Base-by-base conservation (phyloP, 2,329 filamentous ascomycete species). In the Fusarium nurragi region DNA sequence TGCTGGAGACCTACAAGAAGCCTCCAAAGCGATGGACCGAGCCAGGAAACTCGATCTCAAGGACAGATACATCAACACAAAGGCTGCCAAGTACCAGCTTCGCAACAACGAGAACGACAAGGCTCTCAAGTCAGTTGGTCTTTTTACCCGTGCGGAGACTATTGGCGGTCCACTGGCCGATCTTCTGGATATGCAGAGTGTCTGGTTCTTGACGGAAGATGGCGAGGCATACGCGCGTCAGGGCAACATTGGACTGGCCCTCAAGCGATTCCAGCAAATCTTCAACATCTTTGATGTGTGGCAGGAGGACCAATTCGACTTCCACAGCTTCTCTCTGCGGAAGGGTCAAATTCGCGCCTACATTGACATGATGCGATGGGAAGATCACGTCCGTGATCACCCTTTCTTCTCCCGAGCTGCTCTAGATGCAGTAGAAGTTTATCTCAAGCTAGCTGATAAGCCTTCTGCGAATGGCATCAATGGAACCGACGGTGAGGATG, bases 251-350 rank as follows among this genome's bases (percentile, higher is more conserved):
- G 93, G 90, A 5, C 84, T 97, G 58, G 94, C 96, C 0, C 83
- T 99, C 50, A 99, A 99, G 82, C 88, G 96, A 46, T 94, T 97
- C 78, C 92, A 94, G 67, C 84, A 92, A 21, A 87, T 99, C 55
- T 90, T 90, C 76, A 93, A 92, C 78, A 96, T 99, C 67, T 99
- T 99, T 73, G 94, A 98, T 68, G 88, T 93, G 19, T 99, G 95
- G 95, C 91, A 97, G 75, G 96, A 99, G 76, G 95, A 99, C 71
- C 95, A 99, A 74, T 97, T 98, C 72, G 95, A 99, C 76, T 99
- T 99, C 82, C 96, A 99, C 83, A 93, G 88, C 76, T 99, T 99
- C 78, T 97, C 93, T 19, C 82, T 99, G n/a, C 86, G 95, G 19
- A 99, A 98, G 78, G 96, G 96, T 14, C 94, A 97, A 83, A 92